Percentiles rank a stretch among this genome's conserved stretches.
Conservation (phyloP, 805 yeast species). For the Lachancea lanzarotensis region DNA sequence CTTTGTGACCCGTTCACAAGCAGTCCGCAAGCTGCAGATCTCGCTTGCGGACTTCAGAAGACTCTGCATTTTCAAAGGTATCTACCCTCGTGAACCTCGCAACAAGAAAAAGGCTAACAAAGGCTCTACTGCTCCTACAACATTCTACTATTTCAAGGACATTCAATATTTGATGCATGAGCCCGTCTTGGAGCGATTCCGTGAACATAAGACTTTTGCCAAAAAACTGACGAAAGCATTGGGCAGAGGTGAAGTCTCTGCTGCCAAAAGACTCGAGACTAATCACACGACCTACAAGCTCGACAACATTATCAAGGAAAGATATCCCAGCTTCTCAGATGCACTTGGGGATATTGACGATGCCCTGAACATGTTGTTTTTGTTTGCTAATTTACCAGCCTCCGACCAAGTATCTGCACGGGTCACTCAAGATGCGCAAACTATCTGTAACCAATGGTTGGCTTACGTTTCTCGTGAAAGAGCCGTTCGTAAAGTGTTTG, state of each 20-base stretch:
- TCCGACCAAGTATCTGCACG: slow-evolving; percentile 73
- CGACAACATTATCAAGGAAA: slow-evolving; percentile 86
- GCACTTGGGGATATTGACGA: slow-evolving; percentile 93
- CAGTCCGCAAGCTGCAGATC: slow-evolving; percentile 83
- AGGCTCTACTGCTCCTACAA: slow-evolving; percentile 94
- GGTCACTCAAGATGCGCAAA: slow-evolving; percentile 82
- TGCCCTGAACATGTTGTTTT: slow-evolving; percentile 88
- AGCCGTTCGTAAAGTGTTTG: slow-evolving; percentile 80
- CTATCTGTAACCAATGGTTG: slow-evolving; percentile 88
- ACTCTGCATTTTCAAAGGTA: slow-evolving; percentile 95
- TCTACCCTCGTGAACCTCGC: slow-evolving; percentile 93
- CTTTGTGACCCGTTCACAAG: slow-evolving; percentile 90
- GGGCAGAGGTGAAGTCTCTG: slow-evolving; percentile 85
- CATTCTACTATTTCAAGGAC: slow-evolving; percentile 90
- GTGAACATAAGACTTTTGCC: slow-evolving; percentile 93
- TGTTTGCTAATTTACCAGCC: slow-evolving; percentile 93
- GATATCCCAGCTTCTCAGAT: slow-evolving; percentile 90
- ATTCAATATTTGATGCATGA: slow-evolving; percentile 93
- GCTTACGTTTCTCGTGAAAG: slow-evolving; percentile 87
- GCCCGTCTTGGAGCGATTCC: slow-evolving; percentile 82
- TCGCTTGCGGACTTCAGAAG: slow-evolving; percentile 95
- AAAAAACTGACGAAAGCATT: slow-evolving; percentile 83
- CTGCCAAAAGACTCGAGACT: slow-evolving; percentile 79
- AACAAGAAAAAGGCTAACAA: slow-evolving; percentile 95
- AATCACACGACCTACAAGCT: slow-evolving; percentile 67